Evolutionary conservation across 768 basidiomycete genomes (phyloP).

Genomic region (Auriscalpium orientale): DNA sequence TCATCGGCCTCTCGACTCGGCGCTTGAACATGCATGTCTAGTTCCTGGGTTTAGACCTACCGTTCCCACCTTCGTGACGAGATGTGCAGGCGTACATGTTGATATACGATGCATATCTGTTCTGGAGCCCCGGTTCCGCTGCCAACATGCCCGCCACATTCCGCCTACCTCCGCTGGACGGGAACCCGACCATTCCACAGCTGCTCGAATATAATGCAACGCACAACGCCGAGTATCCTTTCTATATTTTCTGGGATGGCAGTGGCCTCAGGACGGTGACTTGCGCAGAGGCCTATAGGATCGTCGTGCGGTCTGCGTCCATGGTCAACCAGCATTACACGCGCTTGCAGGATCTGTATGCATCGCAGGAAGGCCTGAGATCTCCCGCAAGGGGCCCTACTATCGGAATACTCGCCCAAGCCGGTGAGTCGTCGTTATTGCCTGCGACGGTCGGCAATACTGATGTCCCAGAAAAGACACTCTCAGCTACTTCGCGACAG

Average conservation of each 20-base stretch:
- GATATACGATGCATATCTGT: no score
- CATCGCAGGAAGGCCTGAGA: background rate
- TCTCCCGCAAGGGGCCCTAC: conserved; percentile 10
- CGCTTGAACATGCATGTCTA: no score
- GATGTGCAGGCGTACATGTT: no score
- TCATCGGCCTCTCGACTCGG: no score
- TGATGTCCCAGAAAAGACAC: background rate
- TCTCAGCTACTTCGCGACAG: conserved; percentile 15
- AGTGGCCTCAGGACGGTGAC: conserved; percentile 12
- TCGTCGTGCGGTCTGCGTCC: conserved; percentile 20
- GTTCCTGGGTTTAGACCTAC: no score
- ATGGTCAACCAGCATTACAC: conserved; percentile 11
- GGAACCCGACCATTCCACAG: conserved; percentile 24
- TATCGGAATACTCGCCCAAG: conserved; percentile 20
- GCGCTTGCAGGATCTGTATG: conserved; percentile 1
- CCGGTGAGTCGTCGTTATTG: conserved; percentile 14
- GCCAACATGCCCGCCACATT: conserved; percentile 13
- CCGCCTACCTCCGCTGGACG: conserved; percentile 25
- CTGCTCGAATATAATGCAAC: conserved; percentile 28
- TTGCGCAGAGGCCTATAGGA: conserved; percentile 21
- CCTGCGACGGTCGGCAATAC: background rate
- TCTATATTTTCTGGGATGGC: conserved; percentile 21
- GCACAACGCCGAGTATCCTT: conserved; percentile 25
- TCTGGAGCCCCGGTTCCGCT: no score
- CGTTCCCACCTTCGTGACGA: no score